Evolutionary conservation across 1,284 basidiomycete species (phyloP), one percentile per base, ranked within the genome.

Genomic region (Boletus smithii): DNA sequence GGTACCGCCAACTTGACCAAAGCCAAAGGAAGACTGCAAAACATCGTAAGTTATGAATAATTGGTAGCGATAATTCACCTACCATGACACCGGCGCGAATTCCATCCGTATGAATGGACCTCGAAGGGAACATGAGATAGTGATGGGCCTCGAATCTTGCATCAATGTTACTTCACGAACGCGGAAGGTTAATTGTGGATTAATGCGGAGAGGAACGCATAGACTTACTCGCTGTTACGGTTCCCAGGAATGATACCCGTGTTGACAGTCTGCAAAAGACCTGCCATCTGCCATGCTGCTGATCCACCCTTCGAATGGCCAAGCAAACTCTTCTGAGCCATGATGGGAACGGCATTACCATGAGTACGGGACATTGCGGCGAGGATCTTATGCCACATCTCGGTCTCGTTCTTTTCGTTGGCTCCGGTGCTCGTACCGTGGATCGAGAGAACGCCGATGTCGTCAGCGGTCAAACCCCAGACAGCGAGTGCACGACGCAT

Each of bases 351-450:
- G 17, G 95, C 95, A 67, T 98, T 98, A 48, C 94, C 94, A 40
- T 84, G 81, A 13, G 92, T 91, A 53, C 97, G 89, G 44, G 84
- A 84, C 60, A 98, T 86, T 48, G 83, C 81, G 32, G 81, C 83
- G 71, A 99, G 91, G 65, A 97, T 85, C 56, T 92, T 85, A 69
- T 98, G 94, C 89, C 95, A 98, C 51, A 97, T 93, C 58, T 87
- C 84, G 7, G 91, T 93, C 77, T 99, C 95, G 69, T 99, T 99
- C 75, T 95, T 91, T 79, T 99, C 95, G 69, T 99, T 99, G 30
- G 95, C 95, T 60, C 85, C 88, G 31, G 97, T 99, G 61, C 94
- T 95, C 6, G 95, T 99, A 36, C 93, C 93, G 60, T 95, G 93
- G 54, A 95, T 92, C 20, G 91, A 91, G 41, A 93, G 74, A 36